A percentile compares a stretch with the other conserved stretches of the same genome.
phyloP scores from a whole-genome alignment of 163 green algal genomes.

The Coccomyxa subellipsoidea region DNA sequence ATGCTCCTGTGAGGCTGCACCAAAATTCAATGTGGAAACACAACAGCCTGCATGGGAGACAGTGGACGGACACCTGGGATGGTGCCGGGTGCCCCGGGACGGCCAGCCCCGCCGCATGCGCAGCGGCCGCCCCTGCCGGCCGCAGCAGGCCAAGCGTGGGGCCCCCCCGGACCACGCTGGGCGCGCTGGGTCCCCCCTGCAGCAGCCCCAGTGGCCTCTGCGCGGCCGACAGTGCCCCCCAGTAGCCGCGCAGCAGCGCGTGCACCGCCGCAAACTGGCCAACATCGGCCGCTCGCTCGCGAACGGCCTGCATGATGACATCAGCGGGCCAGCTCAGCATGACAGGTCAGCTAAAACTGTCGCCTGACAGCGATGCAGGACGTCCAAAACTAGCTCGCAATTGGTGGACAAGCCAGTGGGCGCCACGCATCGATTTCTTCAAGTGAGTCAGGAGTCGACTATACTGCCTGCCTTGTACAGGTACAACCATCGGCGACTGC shows the following conservation, averaged over 20 bases:
- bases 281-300: background rate
- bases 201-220: background rate
- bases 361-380: too few relatives aligned
- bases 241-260: background rate
- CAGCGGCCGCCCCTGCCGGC: background rate
- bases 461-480: too few relatives aligned
- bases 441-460: too few relatives aligned
- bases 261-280: background rate
- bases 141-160: background rate
- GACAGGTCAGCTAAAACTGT: too few relatives aligned
- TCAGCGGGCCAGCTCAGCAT: background rate
- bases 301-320: background rate
- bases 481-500: too few relatives aligned
- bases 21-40: too few relatives aligned
- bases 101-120: background rate
- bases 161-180: background rate
- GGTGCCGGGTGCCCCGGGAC: background rate
- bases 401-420: too few relatives aligned
- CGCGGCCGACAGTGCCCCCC: background rate
- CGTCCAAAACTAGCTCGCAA: too few relatives aligned
- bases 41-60: too few relatives aligned
- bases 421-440: too few relatives aligned
- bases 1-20: too few relatives aligned
- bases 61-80: too few relatives aligned
- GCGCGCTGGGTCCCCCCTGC: background rate